Percentiles rank a stretch among this genome's conserved stretches.
Conservation (phyloP, 2,329 filamentous ascomycete genomes). For the Fusarium pilosicola region DNA sequence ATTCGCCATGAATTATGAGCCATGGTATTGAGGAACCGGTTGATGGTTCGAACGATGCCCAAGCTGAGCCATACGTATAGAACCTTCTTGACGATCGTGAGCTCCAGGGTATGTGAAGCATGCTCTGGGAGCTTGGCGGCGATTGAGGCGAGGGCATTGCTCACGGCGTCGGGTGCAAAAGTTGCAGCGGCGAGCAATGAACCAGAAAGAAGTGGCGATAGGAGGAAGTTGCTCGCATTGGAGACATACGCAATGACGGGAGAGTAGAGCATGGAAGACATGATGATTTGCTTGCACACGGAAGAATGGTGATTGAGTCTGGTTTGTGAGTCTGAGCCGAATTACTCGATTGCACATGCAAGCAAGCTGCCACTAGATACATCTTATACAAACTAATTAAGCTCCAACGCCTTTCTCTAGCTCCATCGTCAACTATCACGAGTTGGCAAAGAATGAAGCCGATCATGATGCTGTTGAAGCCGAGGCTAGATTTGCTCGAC, state of each 20-base stretch:
- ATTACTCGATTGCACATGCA: neutral
- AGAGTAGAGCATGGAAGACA: constrained; percentile 40
- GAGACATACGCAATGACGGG: constrained; percentile 20
- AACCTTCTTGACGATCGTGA: neutral
- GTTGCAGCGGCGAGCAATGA: constrained; percentile 28
- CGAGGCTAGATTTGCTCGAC: constrained; percentile 2
- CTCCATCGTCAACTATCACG: neutral
- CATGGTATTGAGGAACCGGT: constrained; percentile 40
- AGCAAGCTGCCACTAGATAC: neutral
- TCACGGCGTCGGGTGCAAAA: constrained; percentile 25
- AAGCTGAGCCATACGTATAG: constrained; percentile 39
- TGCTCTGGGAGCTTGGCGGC: constrained; percentile 8
- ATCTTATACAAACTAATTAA: constrained; percentile 9
- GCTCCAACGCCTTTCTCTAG: neutral
- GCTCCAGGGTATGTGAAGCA: constrained; percentile 7
- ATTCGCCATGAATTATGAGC: constrained; percentile 47
- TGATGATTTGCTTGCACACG: neutral
- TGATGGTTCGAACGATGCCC: constrained; percentile 38
- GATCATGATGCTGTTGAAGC: constrained; percentile 5
- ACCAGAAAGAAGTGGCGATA: constrained; percentile 34
- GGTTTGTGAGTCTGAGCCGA: neutral
- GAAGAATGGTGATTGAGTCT: neutral
- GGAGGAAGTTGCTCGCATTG: neutral
- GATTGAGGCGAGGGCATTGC: constrained; percentile 18
- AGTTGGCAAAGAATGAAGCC: neutral